Evolutionary conservation across 2,329 filamentous ascomycete species (phyloP), one percentile per base, ranked within the genome.

Genomic region (Neurospora sp.): DNA sequence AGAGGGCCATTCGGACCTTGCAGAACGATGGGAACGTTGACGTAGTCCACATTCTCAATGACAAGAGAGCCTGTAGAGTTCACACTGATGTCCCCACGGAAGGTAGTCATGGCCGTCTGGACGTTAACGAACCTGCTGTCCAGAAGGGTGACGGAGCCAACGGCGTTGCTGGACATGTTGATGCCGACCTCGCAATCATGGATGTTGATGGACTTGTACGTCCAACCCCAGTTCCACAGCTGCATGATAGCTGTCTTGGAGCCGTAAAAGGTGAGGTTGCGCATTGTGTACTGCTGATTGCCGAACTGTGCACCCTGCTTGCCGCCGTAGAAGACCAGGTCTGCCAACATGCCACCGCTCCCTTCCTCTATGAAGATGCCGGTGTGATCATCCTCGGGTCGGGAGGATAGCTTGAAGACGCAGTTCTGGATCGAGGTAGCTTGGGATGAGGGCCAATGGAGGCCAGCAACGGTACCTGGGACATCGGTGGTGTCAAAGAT

Each of bases 191-290:
- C 81, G 75, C 88, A 91, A 74, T 89, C 84, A 75, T 87, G 84
- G 77, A 92, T 86, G 15, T 79, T 82, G 15, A 91, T 76, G 19
- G 85, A 87, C 79, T 91, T 91, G 82, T 91, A 91, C 5, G 87
- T 89, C 88, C 89, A 93, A 1, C 87, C 86, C 91, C 91, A 93
- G 77, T 91, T 87, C 90, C 91, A 93, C 72, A 90, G 86, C 82
- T 91, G 89, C 77, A 84, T 86, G 69, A 92, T 87, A 40, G 88
- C 91, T 11, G 89, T 90, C 73, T 88, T 83, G 72, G 87, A 87
- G 71, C 84, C 82, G 73, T 86, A 86, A 79, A 92, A 91, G 38
- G 84, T 88, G 72, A 91, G 77, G 76, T 92, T 91, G 7, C 88
- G 84, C 42, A 87, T 87, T 9, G 89, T 91, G 77, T 91, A 92